phyloP scores from a whole-genome alignment of 2,329 filamentous ascomycete genomes.

The Xylariaceae sp. region DNA sequence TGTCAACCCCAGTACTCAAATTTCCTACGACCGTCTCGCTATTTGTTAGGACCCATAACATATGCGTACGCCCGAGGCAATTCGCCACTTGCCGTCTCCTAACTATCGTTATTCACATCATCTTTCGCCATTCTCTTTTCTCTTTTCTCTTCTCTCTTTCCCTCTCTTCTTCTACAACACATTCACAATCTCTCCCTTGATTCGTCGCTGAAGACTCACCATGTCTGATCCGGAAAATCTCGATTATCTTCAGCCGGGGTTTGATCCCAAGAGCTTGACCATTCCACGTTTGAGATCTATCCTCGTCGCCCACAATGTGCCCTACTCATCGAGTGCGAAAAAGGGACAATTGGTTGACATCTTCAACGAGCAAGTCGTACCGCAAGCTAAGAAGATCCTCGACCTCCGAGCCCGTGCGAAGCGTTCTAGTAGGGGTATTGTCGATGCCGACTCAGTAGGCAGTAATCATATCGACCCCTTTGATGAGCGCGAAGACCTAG shows the following conservation, averaged over 20 bases:
- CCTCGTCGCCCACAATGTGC: conserved; percentile 79
- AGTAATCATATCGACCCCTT: conserved; percentile 49
- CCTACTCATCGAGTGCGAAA: conserved; percentile 84
- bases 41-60: background rate
- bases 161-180: background rate
- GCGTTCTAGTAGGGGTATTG: conserved; percentile 81
- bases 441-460: conserved; percentile 61
- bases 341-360: conserved; percentile 82
- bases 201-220: conserved; percentile 14
- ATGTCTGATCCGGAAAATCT: conserved; percentile 62
- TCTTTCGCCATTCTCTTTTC: background rate
- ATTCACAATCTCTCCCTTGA: background rate
- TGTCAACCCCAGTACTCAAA: background rate
- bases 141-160: background rate
- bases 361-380: conserved; percentile 71
- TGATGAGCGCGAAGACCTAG: conserved; percentile 53
- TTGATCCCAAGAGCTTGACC: conserved; percentile 77
- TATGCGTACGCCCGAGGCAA: background rate
- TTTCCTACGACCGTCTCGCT: background rate
- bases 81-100: conserved; percentile 1
- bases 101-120: background rate
- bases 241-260: conserved; percentile 81
- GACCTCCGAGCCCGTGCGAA: conserved; percentile 71
- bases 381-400: conserved; percentile 72
- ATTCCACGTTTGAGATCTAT: conserved; percentile 86